These are phyloP conservation scores for Malassezia pachydermatis DNA, from an alignment of 1,284 basidiomycete species.

Conservation along the genomic window DNA sequence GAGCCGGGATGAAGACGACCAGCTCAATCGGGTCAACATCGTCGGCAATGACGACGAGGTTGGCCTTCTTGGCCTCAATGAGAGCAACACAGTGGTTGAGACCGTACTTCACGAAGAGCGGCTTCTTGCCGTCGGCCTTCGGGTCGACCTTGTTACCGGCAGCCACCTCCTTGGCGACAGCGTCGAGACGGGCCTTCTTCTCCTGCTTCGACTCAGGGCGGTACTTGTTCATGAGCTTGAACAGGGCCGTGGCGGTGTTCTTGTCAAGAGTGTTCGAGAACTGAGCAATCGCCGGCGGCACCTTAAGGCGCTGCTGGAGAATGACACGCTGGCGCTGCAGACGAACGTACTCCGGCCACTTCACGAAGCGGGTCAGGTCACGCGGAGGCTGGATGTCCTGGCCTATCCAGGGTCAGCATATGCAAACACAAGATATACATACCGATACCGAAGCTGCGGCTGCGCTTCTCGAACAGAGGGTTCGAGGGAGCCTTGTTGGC, in stretches of 20 bases:
- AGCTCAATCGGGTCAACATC: constrained; percentile 99
- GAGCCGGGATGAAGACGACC: constrained; percentile 82
- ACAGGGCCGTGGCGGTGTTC: constrained; percentile 96
- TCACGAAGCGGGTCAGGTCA: constrained; percentile 95
- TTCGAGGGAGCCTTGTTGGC: constrained; percentile 63
- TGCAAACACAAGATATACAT: constrained; percentile 41
- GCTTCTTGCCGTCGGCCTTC: constrained; percentile 59
- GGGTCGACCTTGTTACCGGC: constrained; percentile 53
- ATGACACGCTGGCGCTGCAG: constrained; percentile 98
- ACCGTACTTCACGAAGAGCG: constrained; percentile 89
- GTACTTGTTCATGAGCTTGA: constrained; percentile 95
- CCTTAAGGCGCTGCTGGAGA: constrained; percentile 95
- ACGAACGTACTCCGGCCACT: constrained; percentile 98
- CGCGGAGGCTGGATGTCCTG: constrained; percentile 83
- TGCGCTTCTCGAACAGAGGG: constrained; percentile 82
- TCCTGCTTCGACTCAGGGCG: constrained; percentile 88
- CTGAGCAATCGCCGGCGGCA: constrained; percentile 94
- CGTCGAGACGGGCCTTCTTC: constrained; percentile 87
- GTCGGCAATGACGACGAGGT: constrained; percentile 90
- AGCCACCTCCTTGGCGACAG: constrained; percentile 64
- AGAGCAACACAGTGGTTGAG: constrained; percentile 92
- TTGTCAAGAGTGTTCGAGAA: constrained; percentile 97
- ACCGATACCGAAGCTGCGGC: constrained; percentile 95
- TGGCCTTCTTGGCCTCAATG: constrained; percentile 85
- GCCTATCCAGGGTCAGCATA: constrained; percentile 53